phyloP scores from a whole-genome alignment of 1,139 yeast genomes.

The Saccharomyces hybrid region DNA sequence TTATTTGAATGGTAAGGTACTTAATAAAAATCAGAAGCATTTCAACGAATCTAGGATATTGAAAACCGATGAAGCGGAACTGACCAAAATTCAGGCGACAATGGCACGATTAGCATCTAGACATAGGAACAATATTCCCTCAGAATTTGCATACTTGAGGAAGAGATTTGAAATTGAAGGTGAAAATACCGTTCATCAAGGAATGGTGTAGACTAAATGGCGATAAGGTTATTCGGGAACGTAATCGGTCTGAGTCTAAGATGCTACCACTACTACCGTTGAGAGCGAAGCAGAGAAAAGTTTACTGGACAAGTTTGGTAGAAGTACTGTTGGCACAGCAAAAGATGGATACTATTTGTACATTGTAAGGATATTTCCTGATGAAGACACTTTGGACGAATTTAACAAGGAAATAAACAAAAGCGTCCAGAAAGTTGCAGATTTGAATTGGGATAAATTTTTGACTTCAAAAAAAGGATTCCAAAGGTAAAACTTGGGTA shows the following conservation, averaged over 20 bases:
- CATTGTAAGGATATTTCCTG: slow-evolving; percentile 37
- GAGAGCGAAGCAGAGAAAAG: slow-evolving; percentile 2
- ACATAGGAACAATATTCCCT: slow-evolving; percentile 29
- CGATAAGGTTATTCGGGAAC: slow-evolving; percentile 15
- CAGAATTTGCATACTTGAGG: slow-evolving; percentile 38
- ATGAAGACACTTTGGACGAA: slow-evolving; percentile 29
- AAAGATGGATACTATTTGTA: slow-evolving; percentile 46
- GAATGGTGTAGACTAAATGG: slow-evolving; percentile 26
- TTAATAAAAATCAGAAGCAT: slow-evolving; percentile 4
- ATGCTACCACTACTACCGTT: slow-evolving; percentile 6
- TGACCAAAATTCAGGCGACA: slow-evolving; percentile 4
- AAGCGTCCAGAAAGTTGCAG: slow-evolving; percentile 32
- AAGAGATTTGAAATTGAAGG: slow-evolving; percentile 37
- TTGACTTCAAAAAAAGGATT: slow-evolving; percentile 6
- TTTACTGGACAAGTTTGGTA: slow-evolving; percentile 8
- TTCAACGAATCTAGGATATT: slow-evolving; percentile 4
- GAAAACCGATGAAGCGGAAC: slow-evolving; percentile 7
- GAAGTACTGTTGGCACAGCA: slow-evolving; percentile 17
- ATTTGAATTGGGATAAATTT: slow-evolving; percentile 16
- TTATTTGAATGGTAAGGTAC: slow-evolving; percentile 23
- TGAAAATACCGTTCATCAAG: slow-evolving; percentile 32
- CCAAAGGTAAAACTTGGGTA: slow-evolving; percentile 22
- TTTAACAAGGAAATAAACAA: slow-evolving; percentile 31
- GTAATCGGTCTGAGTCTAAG: neutral
- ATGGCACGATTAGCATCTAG: neutral